Percentiles rank a stretch among this genome's conserved stretches.
These are phyloP conservation scores for Endothia cerciana DNA, from an alignment of 2,329 filamentous ascomycete genomes.

Conservation along the genomic window DNA sequence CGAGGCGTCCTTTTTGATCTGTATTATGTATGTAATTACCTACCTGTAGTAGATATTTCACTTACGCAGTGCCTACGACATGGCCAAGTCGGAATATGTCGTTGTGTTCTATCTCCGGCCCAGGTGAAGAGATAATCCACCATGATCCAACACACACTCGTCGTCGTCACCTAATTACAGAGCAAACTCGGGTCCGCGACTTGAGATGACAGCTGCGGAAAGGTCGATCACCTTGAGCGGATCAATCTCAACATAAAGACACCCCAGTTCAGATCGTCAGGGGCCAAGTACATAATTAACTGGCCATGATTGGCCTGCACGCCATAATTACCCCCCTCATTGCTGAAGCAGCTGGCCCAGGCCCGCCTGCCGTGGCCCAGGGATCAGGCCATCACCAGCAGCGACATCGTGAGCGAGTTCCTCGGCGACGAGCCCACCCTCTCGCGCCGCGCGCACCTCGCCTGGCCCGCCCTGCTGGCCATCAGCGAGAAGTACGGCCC, in stretches of 20 bases:
- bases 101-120: background rate
- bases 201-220: background rate
- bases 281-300: too few relatives aligned
- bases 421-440: constrained; percentile 4
- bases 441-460: background rate
- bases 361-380: constrained; percentile 10
- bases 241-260: background rate
- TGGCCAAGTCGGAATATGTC: background rate
- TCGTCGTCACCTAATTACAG: background rate
- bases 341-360: constrained; percentile 9
- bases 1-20: too few relatives aligned
- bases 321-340: constrained; percentile 11
- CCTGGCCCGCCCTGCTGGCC: constrained; percentile 32
- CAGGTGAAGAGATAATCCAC: background rate
- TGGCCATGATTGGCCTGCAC: too few relatives aligned
- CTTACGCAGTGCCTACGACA: background rate
- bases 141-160: background rate
- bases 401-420: background rate
- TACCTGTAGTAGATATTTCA: too few relatives aligned
- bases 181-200: background rate
- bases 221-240: background rate
- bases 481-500: constrained; percentile 33
- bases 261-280: too few relatives aligned
- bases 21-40: too few relatives aligned
- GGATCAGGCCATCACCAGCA: background rate